Evolutionary conservation across 1,284 basidiomycete genomes (phyloP), one percentile per base, ranked within the genome.

Genomic region (Ustilago loliicola): DNA sequence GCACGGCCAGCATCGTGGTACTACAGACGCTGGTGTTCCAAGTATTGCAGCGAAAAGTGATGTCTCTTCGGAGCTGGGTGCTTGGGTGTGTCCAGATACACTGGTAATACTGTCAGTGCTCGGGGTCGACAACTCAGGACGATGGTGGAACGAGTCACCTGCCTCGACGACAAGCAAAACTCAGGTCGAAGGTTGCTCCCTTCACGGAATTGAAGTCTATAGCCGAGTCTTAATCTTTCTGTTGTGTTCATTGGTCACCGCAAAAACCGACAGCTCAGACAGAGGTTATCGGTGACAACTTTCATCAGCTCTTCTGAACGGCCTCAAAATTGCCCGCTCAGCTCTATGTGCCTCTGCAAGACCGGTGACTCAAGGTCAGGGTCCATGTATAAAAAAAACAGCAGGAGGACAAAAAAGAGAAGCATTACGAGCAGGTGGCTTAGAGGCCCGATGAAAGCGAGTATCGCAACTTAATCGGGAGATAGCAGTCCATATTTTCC

Each of bases 1-100:
- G 71, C 5, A 68, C 36, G 11, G 53, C 57, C 17, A 73, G 71
- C 71, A 73, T 73, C 21, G 25, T 47, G 58, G 27, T 32, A n/a
- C 21, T n/a, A 15, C 17, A 23, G 13, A 5, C 13, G 48, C 25
- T 15, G 27, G 23, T 15, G 15, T 21, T 17, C 19, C 42, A 45
- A n/a, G 21, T 45, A 19, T 21, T 6, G 42, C 42, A 45, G n/a
- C 8, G n/a, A 4, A 21, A 6, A n/a, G 7, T 21, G 21, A 45
- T 21, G 11, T 50, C 48, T 50, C 25, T 4, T 50, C 25, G 48
- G 23, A 10, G 11, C 58, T 34, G n/a, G n/a, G 30, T 53, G 17
- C n/a, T 34, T 19, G n/a, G 42, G n/a, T 45, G 19, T 21, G 42
- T 45, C 42, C 8, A 45, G 42, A 7, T 45, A 15, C 11, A 15